These are phyloP conservation scores for Tetrapisispora iriomotensis DNA, from an alignment of 805 yeast genomes.

Conservation along the genomic window DNA sequence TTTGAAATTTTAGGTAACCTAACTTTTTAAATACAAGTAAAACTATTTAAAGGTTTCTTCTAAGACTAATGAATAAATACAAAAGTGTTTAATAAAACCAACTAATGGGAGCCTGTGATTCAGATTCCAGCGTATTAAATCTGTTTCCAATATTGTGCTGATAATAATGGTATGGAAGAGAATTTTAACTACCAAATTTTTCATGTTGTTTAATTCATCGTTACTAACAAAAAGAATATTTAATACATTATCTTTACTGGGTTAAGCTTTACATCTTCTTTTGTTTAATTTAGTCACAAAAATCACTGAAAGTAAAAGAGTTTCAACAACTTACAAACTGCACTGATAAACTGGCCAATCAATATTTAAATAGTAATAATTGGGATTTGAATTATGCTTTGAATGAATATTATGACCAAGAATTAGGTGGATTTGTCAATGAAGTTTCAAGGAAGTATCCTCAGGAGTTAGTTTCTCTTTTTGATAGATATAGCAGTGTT, in stretches of 20 bases:
- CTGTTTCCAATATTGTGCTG: too few relatives aligned
- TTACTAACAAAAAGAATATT: too few relatives aligned
- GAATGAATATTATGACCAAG: conserved; percentile 26
- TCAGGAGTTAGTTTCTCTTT: conserved; percentile 11
- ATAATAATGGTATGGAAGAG: too few relatives aligned
- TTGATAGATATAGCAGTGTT: conserved; percentile 13
- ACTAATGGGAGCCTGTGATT: too few relatives aligned
- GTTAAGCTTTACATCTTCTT: neutral
- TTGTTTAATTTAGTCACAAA: neutral
- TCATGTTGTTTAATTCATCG: too few relatives aligned
- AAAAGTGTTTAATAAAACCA: too few relatives aligned
- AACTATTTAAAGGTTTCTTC: too few relatives aligned
- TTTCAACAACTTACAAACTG: conserved; percentile 21
- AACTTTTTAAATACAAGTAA: too few relatives aligned
- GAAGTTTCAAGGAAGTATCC: conserved; percentile 10
- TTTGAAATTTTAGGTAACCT: too few relatives aligned
- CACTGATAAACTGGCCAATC: conserved; percentile 11
- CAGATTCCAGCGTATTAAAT: too few relatives aligned
- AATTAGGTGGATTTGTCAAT: conserved; percentile 15
- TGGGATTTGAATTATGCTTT: conserved; percentile 26
- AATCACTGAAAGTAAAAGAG: conserved; percentile 7
- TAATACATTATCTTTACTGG: neutral
- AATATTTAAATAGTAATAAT: conserved; percentile 17
- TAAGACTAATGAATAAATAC: too few relatives aligned
- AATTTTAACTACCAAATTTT: too few relatives aligned